These are phyloP conservation scores for Trametes sp. DNA, from an alignment of 1,284 basidiomycete genomes.

Conservation along the genomic window DNA sequence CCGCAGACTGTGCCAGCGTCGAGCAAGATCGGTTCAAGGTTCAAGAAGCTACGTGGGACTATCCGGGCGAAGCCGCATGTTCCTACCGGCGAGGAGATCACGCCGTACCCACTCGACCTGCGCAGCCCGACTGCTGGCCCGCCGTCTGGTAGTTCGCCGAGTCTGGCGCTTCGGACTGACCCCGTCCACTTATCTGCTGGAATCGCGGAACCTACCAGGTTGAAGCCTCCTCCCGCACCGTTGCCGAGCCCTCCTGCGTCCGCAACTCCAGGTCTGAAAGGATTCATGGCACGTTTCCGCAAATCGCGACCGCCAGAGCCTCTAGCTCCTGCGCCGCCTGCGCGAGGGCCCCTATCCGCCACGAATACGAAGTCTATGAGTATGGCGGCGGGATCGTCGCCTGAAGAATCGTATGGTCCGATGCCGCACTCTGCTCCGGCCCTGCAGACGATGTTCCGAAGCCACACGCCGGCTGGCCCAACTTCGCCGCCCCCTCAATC, in stretches of 20 bases:
- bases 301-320: slow-evolving; percentile 58
- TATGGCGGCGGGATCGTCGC: slow-evolving; percentile 18
- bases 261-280: slow-evolving; percentile 74
- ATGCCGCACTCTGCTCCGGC: slow-evolving; percentile 39
- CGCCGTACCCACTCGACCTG: slow-evolving; percentile 52
- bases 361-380: slow-evolving; percentile 18
- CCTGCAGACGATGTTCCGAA: slow-evolving; percentile 29
- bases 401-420: slow-evolving; percentile 19
- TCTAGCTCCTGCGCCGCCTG: slow-evolving; percentile 32
- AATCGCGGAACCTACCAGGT: slow-evolving; percentile 58
- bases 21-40: slow-evolving; percentile 52
- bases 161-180: slow-evolving; percentile 38
- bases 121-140: slow-evolving; percentile 36
- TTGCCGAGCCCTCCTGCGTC: slow-evolving; percentile 68
- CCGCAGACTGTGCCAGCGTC: slow-evolving; percentile 31
- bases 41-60: slow-evolving; percentile 75
- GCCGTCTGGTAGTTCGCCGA: slow-evolving; percentile 34
- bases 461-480: slow-evolving; percentile 22
- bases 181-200: slow-evolving; percentile 45
- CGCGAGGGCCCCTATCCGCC: slow-evolving; percentile 24
- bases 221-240: slow-evolving; percentile 53
- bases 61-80: slow-evolving; percentile 64
- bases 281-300: slow-evolving; percentile 82
- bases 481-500: slow-evolving; percentile 34
- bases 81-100: slow-evolving; percentile 60